These are phyloP conservation scores for Hansenula sp. DNA, from an alignment of 1,139 yeast species.

Conservation along the genomic window DNA sequence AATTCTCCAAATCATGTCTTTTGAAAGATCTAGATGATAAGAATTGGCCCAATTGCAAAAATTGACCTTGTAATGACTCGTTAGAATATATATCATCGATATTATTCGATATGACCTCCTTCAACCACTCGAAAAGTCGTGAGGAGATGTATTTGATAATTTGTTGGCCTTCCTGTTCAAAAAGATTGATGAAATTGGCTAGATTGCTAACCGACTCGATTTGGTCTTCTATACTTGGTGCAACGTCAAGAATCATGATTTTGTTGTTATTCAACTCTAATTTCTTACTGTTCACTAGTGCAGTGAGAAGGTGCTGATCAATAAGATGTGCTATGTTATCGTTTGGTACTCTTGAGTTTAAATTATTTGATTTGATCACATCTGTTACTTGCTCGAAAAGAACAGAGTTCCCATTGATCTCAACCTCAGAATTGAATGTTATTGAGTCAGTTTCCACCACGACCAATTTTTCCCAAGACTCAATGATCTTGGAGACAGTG, in stretches of 20 bases:
- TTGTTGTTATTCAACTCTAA: conserved; percentile 4
- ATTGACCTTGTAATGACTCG: conserved; percentile 6
- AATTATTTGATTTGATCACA: conserved; percentile 7
- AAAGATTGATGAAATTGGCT: conserved; percentile 14
- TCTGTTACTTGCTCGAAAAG: conserved; percentile 11
- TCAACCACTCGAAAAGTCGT: conserved; percentile 17
- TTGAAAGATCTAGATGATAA: conserved; percentile 12
- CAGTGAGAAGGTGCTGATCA: conserved; percentile 11
- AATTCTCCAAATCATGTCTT: conserved; percentile 15
- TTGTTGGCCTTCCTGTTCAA: conserved; percentile 9
- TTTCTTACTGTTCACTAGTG: conserved; percentile 1
- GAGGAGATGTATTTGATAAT: conserved; percentile 18
- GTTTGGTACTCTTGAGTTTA: neutral
- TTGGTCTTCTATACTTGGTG: conserved; percentile 2
- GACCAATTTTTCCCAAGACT: conserved; percentile 13
- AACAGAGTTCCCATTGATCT: conserved; percentile 14
- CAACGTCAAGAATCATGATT: neutral
- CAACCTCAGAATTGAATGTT: conserved; percentile 13
- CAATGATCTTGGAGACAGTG: conserved; percentile 6
- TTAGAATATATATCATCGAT: conserved; percentile 11
- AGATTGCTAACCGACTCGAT: conserved; percentile 14
- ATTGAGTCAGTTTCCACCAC: conserved; percentile 6
- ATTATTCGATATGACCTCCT: conserved; percentile 11
- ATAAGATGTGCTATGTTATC: conserved; percentile 12
- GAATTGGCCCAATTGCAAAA: conserved; percentile 14